Conservation (phyloP, 2,329 filamentous ascomycete genomes). For the Xylariaceae sp. region DNA sequence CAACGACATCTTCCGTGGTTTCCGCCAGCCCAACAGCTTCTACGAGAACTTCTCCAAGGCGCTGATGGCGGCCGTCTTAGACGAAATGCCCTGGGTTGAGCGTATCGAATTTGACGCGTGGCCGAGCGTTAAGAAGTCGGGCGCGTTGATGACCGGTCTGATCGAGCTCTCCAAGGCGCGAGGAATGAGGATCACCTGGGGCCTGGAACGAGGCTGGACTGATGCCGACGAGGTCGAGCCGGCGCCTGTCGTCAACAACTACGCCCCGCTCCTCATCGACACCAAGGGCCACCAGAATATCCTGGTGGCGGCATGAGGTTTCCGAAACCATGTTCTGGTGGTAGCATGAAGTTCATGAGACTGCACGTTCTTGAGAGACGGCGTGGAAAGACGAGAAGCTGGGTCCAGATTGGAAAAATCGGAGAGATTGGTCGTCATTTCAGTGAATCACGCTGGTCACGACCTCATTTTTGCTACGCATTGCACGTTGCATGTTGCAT, state of each 20-base stretch:
- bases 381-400: too few species aligned
- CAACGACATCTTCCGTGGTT: conserved; percentile 59
- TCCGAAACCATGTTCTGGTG: too few species aligned
- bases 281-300: conserved; percentile 14
- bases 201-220: conserved; percentile 59
- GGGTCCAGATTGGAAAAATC: too few species aligned
- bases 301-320: conserved; percentile 18
- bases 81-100: conserved; percentile 46
- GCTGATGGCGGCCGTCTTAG: conserved; percentile 50
- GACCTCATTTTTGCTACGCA: too few species aligned
- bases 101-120: conserved; percentile 65
- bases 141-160: conserved; percentile 56
- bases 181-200: conserved; percentile 55
- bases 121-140: conserved; percentile 55
- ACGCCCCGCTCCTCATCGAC: conserved; percentile 11
- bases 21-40: conserved; percentile 57
- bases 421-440: too few species aligned
- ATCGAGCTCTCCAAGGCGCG: conserved; percentile 42
- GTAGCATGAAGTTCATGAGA: too few species aligned
- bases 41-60: conserved; percentile 60
- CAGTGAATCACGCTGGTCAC: too few species aligned
- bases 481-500: too few species aligned
- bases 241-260: conserved; percentile 19
- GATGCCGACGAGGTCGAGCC: conserved; percentile 38
- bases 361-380: too few species aligned